A percentile compares a stretch with the other conserved stretches of the same genome.
phyloP scores from a whole-genome alignment of 73 alveolate species.

The Tetrahymena thermophila region DNA sequence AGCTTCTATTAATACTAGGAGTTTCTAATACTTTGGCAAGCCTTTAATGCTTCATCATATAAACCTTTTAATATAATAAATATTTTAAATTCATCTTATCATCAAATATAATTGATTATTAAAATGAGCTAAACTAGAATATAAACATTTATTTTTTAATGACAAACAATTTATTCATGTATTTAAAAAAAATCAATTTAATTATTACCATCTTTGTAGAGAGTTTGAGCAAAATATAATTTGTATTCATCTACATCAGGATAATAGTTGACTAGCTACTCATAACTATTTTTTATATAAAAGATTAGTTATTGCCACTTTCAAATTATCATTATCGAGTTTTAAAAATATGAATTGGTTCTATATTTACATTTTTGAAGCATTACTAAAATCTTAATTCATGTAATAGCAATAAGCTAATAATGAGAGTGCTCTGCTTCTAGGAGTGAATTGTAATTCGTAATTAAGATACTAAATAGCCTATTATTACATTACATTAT shows the following conservation, averaged over 20 bases:
- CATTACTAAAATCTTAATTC: conserved; percentile 45
- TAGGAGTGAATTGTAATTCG: conserved; percentile 49
- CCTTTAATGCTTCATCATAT: conserved; percentile 84
- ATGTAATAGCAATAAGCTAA: conserved; percentile 54
- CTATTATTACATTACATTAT: background rate
- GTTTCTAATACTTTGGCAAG: conserved; percentile 61
- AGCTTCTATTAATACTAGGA: conserved; percentile 59
- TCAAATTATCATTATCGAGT: background rate
- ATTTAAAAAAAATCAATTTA: background rate
- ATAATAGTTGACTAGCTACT: conserved; percentile 47
- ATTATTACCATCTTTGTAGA: conserved; percentile 43
- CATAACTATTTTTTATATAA: conserved; percentile 11
- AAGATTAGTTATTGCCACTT: background rate
- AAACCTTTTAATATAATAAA: background rate
- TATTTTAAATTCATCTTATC: background rate
- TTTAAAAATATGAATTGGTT: background rate
- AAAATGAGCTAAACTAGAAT: no score
- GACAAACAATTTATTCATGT: background rate
- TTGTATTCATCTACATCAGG: conserved; percentile 61
- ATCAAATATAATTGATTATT: background rate
- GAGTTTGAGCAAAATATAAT: conserved; percentile 49
- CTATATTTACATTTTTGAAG: conserved; percentile 45
- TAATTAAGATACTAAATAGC: conserved; percentile 51
- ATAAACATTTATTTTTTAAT: no score
- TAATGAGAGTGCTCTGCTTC: conserved; percentile 53